Evolutionary conservation across 2,329 filamentous ascomycete genomes (phyloP), one percentile per base, ranked within the genome.

Genomic region (Talaromyces albobiverticillius): DNA sequence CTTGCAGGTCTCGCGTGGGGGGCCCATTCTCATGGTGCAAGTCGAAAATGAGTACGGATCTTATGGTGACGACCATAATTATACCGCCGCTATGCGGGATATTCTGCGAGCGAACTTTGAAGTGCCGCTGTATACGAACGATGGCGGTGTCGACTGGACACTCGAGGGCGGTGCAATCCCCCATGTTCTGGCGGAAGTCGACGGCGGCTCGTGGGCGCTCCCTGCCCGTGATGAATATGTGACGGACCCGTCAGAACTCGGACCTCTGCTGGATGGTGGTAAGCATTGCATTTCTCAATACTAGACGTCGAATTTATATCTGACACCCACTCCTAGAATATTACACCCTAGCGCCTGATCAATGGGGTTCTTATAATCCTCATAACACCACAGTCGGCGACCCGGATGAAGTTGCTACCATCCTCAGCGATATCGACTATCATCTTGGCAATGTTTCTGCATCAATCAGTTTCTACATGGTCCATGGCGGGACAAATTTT

Each of bases 31-130:
- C 18, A 79, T 79, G 76, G 69, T 76, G 0, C 77, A 80, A 61
- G 67, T 79, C 8, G 77, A 80, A 60, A 79, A 80, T 50, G 77
- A 80, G 57, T 81, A 81, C 53, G 78, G 79, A 0, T 77, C 71
- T 20, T 80, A 75, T 43, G 78, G 75, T 14, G 65, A 64, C 4
- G 69, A 80, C 53, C 75, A 79, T 51, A 60, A 62, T 2, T 81
- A 81, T 57, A 76, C 72, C 5, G 58, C 61, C 4, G 69, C 68
- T 0, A 42, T 79, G 22, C 63, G 71, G 7, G 71, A 78, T 50
- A 73, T 78, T 6, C 64, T 80, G n/a, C 64, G 58, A 6, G 60
- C 55, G 0, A 71, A 69, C 42, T 80, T 78, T 50, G 72, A 77
- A 6, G 64, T 75, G 4, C 64, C 70, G 3, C 62, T 80, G 0